A percentile compares a stretch with the other conserved stretches of the same genome.
phyloP scores from a whole-genome alignment of 768 basidiomycete genomes.

The Suillus spraguei region DNA sequence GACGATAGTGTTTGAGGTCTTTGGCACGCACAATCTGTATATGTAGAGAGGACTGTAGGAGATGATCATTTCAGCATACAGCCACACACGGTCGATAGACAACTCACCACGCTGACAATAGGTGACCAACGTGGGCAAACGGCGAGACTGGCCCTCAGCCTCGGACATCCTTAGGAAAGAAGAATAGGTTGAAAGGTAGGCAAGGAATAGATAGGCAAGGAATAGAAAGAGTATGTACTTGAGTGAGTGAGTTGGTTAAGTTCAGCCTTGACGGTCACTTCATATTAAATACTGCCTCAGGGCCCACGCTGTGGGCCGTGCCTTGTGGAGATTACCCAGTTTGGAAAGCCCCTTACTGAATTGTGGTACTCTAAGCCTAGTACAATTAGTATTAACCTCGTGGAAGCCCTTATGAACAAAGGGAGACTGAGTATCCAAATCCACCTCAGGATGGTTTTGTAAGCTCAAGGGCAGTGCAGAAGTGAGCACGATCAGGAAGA shows the following conservation, averaged over 20 bases:
- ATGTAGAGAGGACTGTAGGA: slow-evolving; percentile 53
- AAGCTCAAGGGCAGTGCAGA: not conserved
- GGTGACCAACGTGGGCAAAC: slow-evolving; percentile 64
- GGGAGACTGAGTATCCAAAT: not conserved
- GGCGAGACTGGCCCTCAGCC: slow-evolving; percentile 36
- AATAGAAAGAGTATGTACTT: not conserved
- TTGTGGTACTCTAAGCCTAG: not conserved
- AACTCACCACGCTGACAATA: slow-evolving; percentile 74
- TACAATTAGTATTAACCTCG: not conserved
- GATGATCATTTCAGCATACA: slow-evolving; percentile 14
- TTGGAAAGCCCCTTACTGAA: not conserved
- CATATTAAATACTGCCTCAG: slow-evolving; percentile 1
- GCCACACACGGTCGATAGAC: slow-evolving; percentile 12
- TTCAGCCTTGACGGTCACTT: not conserved
- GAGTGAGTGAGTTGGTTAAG: not conserved
- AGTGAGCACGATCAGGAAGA: not conserved
- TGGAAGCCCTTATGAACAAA: not conserved
- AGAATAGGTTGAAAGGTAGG: slow-evolving; percentile 13
- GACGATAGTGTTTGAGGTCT: not conserved
- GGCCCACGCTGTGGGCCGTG: not conserved
- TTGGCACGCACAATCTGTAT: slow-evolving; percentile 59
- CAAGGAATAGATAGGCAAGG: not conserved
- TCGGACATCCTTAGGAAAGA: slow-evolving; percentile 36
- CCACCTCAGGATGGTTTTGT: not conserved
- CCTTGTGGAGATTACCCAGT: not conserved